phyloP scores from a whole-genome alignment of 225 moss, liverwort and hornwort species.

The Climacium dendroides region DNA sequence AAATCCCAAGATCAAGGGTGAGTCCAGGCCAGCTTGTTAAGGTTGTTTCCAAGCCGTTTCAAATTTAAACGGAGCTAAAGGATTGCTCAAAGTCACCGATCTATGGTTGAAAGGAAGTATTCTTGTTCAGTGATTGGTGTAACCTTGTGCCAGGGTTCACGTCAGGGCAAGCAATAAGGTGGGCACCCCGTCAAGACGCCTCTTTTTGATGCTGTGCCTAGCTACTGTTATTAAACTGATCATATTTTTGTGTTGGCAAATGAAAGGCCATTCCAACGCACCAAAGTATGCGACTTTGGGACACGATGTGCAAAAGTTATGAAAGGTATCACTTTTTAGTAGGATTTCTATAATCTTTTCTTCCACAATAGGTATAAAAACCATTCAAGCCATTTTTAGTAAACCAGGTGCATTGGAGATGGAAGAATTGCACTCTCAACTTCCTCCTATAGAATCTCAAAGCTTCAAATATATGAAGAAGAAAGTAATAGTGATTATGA shows the following conservation, averaged over 20 bases:
- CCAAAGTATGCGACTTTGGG: fast-evolving
- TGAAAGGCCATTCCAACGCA: neutral
- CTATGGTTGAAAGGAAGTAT: neutral
- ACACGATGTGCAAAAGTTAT: neutral
- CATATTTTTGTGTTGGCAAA: neutral
- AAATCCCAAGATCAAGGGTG: neutral
- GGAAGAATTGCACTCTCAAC: neutral
- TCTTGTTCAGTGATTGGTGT: neutral
- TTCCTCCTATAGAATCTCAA: neutral
- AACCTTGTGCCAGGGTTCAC: neutral
- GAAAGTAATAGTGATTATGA: fast-evolving
- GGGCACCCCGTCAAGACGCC: neutral
- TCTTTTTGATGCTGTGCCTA: neutral
- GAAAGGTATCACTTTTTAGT: neutral
- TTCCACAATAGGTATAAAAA: too few species aligned
- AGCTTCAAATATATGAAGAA: neutral
- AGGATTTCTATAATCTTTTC: neutral
- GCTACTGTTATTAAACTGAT: neutral
- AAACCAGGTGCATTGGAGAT: neutral
- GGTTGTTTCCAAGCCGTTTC: neutral
- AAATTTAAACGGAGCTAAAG: neutral
- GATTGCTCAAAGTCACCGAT: neutral
- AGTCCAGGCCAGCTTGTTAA: neutral
- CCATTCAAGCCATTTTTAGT: neutral
- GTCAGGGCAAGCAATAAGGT: too few species aligned